These are phyloP conservation scores for Ephemerocybe angulata DNA, from an alignment of 768 basidiomycete species.

Conservation along the genomic window DNA sequence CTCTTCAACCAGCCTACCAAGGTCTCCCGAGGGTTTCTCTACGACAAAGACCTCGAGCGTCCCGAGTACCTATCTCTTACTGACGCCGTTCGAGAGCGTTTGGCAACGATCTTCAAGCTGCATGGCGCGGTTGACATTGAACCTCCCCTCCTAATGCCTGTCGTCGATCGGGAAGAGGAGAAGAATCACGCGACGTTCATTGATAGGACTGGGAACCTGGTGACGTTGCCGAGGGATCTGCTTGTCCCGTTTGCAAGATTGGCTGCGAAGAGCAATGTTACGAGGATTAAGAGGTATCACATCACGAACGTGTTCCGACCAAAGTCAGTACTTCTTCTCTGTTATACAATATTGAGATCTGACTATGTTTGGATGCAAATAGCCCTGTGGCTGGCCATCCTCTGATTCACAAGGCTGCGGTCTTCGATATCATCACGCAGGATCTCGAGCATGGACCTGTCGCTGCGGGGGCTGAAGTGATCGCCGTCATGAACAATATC, in stretches of 20 bases:
- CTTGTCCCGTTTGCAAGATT: slow-evolving; percentile 77
- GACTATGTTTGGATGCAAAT: slow-evolving; percentile 4
- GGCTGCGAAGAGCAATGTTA: slow-evolving; percentile 63
- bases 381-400: slow-evolving; percentile 74
- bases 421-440: slow-evolving; percentile 81
- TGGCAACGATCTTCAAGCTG: slow-evolving; percentile 75
- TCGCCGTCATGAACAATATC: slow-evolving; percentile 63
- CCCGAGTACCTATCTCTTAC: slow-evolving; percentile 71
- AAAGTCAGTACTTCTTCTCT: slow-evolving; percentile 40
- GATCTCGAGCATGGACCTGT: slow-evolving; percentile 60
- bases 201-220: slow-evolving; percentile 75
- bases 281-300: slow-evolving; percentile 81
- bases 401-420: slow-evolving; percentile 65
- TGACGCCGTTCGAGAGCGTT: slow-evolving; percentile 70
- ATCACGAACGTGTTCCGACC: slow-evolving; percentile 70
- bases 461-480: slow-evolving; percentile 72
- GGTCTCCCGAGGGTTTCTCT: slow-evolving; percentile 63
- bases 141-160: slow-evolving; percentile 79
- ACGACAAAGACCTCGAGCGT: slow-evolving; percentile 65
- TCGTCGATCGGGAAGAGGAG: slow-evolving; percentile 58
- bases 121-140: slow-evolving; percentile 90
- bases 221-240: slow-evolving; percentile 68
- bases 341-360: not conserved
- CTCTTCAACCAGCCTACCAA: slow-evolving; percentile 74
- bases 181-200: slow-evolving; percentile 68